phyloP scores from a whole-genome alignment of 2,329 filamentous ascomycete species.

The Aspergillus chevalieri region DNA sequence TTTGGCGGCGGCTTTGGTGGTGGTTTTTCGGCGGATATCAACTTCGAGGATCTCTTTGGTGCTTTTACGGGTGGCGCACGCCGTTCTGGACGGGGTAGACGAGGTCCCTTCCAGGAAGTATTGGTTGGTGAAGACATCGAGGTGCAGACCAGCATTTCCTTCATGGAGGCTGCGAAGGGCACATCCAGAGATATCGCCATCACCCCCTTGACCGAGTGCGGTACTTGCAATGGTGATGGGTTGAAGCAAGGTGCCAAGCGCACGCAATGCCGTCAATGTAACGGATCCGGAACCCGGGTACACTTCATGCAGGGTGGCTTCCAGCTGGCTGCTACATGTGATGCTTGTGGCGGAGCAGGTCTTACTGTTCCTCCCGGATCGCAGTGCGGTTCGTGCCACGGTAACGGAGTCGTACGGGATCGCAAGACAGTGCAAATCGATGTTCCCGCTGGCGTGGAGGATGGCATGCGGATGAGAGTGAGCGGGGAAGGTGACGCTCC shows the following conservation, averaged over 20 bases:
- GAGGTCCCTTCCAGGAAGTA: slow-evolving; percentile 71
- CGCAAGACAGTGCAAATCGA: slow-evolving; percentile 79
- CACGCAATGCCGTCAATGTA: slow-evolving; percentile 69
- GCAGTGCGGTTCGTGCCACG: slow-evolving; percentile 73
- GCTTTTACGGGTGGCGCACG: slow-evolving; percentile 65
- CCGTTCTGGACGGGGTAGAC: slow-evolving; percentile 48
- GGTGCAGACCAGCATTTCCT: slow-evolving; percentile 84
- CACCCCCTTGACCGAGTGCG: slow-evolving; percentile 72
- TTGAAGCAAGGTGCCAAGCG: slow-evolving; percentile 73
- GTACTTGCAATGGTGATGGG: slow-evolving; percentile 75
- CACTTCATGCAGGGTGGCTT: slow-evolving; percentile 90
- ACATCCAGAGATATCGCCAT: slow-evolving; percentile 81
- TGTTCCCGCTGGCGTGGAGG: slow-evolving; percentile 91
- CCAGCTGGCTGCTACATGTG: slow-evolving; percentile 89
- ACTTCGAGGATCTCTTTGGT: slow-evolving; percentile 92
- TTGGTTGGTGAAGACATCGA: slow-evolving; percentile 95
- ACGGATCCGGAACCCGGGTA: slow-evolving; percentile 78
- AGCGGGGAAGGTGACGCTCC: slow-evolving; percentile 83
- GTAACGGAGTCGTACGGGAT: slow-evolving; percentile 78
- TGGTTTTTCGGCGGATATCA: slow-evolving; percentile 74
- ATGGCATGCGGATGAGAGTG: slow-evolving; percentile 86
- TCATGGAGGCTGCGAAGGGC: slow-evolving; percentile 93
- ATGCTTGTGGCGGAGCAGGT: slow-evolving; percentile 72
- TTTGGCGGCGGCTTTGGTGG: slow-evolving; percentile 52
- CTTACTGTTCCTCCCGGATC: slow-evolving; percentile 68